Percentiles rank a stretch among this genome's conserved stretches.
These are phyloP conservation scores for Calocybe gangraenosa DNA, from an alignment of 768 basidiomycete species.

Conservation along the genomic window DNA sequence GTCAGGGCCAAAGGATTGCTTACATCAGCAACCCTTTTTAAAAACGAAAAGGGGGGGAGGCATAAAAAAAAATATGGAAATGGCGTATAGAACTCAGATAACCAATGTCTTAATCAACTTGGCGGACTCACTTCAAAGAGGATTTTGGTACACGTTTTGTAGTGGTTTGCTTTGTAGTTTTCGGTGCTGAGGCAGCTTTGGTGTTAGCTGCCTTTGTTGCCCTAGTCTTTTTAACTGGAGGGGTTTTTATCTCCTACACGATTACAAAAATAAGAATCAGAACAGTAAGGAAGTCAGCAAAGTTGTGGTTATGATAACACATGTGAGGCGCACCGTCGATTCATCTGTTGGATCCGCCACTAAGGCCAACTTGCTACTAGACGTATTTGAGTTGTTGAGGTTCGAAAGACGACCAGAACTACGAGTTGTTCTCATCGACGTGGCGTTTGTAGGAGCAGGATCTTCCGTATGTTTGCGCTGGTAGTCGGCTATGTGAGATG, in stretches of 20 bases:
- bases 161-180: slow-evolving; percentile 14
- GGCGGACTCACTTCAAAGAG: slow-evolving; percentile 12
- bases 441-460: slow-evolving; percentile 23
- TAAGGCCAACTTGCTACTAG: slow-evolving; percentile 21
- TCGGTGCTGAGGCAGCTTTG: slow-evolving; percentile 4
- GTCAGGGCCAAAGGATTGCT: slow-evolving; percentile 9
- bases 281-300: not conserved
- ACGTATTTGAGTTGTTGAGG: slow-evolving; percentile 22
- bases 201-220: slow-evolving; percentile 21
- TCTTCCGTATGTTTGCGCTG: slow-evolving; percentile 61
- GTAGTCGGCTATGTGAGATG: too few relatives aligned
- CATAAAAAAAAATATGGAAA: too few relatives aligned
- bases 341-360: slow-evolving; percentile 19
- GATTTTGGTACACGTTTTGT: slow-evolving; percentile 16
- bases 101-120: not conserved
- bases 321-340: slow-evolving; percentile 14
- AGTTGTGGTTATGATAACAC: slow-evolving; percentile 1
- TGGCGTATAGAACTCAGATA: not conserved
- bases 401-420: slow-evolving; percentile 34
- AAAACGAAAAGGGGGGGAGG: slow-evolving; percentile 2
- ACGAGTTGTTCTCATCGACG: slow-evolving; percentile 42
- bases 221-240: slow-evolving; percentile 40
- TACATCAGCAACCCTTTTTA: slow-evolving; percentile 26
- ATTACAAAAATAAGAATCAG: not conserved
- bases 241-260: slow-evolving; percentile 15